A percentile compares a stretch with the other conserved stretches of the same genome.
Conservation (phyloP, 495 filamentous ascomycete species). For the Chaetomidium leptoderma region DNA sequence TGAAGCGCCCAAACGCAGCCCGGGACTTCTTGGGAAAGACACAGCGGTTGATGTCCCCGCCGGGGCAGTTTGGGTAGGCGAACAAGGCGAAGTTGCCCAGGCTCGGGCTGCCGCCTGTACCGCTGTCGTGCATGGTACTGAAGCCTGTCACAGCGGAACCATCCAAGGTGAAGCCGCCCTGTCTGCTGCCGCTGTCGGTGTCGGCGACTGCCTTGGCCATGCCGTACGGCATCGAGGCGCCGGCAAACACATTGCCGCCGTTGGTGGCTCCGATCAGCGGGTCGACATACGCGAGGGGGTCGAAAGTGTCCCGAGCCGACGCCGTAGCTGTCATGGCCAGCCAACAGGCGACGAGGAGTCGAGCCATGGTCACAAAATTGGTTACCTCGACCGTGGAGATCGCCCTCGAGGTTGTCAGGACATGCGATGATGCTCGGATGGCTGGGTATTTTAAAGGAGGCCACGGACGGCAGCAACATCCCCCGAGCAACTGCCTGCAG, state of each 20-base stretch:
- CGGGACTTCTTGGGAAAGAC: constrained; percentile 52
- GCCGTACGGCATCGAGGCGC: constrained; percentile 68
- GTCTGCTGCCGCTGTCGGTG: constrained; percentile 57
- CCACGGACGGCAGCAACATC: background rate
- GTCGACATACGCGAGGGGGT: constrained; percentile 46
- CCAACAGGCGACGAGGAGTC: constrained; percentile 12
- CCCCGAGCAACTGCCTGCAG: constrained; percentile 4
- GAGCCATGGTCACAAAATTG: constrained; percentile 5
- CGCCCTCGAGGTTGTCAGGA: background rate
- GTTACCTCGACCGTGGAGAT: background rate
- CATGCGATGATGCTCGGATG: background rate
- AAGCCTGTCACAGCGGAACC: constrained; percentile 60
- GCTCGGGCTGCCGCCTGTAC: constrained; percentile 63
- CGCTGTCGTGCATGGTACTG: constrained; percentile 64
- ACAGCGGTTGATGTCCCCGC: constrained; percentile 61
- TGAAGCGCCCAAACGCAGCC: constrained; percentile 35
- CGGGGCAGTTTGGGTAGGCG: constrained; percentile 58
- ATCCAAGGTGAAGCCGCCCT: constrained; percentile 70
- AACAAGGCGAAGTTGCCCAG: constrained; percentile 76
- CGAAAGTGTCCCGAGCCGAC: constrained; percentile 27
- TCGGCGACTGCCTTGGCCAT: constrained; percentile 79
- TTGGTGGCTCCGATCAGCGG: constrained; percentile 57
- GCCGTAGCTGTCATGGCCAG: constrained; percentile 6
- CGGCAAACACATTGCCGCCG: constrained; percentile 71
- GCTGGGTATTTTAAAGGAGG: background rate